Evolutionary conservation across 2,329 filamentous ascomycete genomes (phyloP).

Genomic region (Cryphonectria carpinicola): DNA sequence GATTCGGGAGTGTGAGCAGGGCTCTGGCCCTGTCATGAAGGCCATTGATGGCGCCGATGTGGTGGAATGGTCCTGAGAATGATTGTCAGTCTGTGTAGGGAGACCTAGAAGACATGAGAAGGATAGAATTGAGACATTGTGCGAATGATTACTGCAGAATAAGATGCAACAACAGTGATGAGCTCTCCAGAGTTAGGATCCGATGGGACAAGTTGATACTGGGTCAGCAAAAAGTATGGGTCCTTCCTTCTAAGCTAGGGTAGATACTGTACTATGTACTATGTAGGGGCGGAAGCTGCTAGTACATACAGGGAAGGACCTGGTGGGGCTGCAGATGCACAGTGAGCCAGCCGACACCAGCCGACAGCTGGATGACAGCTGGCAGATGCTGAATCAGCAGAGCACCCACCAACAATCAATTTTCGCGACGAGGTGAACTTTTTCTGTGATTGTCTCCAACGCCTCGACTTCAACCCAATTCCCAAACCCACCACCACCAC

Average conservation of each 20-base stretch:
- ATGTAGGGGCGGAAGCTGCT: too few relatives aligned
- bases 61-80: neutral
- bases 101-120: neutral
- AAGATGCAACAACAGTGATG: neutral
- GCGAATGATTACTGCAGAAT: neutral
- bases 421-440: conserved; percentile 14
- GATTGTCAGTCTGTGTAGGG: neutral
- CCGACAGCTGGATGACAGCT: neutral
- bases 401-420: conserved; percentile 24
- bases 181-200: too few relatives aligned
- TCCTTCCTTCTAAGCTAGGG: too few relatives aligned
- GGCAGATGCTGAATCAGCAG: neutral
- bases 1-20: neutral
- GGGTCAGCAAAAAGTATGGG: neutral
- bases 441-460: conserved; percentile 13
- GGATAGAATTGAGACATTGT: neutral
- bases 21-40: neutral
- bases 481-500: conserved; percentile 24
- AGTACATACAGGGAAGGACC: neutral
- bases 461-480: conserved; percentile 28
- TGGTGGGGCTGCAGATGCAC: neutral
- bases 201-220: neutral
- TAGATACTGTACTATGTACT: too few relatives aligned
- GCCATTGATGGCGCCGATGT: neutral
- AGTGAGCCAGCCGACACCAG: neutral